Percentiles rank a stretch among this genome's conserved stretches.
Conservation (phyloP, 306 rosid species). For the Hylodesmum podocarpum region DNA sequence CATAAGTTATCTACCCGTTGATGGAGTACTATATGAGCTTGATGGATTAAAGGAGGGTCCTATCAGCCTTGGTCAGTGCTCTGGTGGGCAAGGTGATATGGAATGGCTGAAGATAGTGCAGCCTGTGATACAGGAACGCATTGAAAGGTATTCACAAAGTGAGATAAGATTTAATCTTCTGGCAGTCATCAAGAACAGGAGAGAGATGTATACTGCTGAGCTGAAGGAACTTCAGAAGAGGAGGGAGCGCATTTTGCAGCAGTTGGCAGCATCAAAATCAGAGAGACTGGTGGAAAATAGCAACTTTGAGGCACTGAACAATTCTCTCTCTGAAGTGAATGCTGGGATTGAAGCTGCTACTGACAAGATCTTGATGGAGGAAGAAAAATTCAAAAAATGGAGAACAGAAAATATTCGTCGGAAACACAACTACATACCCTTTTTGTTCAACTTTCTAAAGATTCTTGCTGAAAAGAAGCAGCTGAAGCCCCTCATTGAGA, state of each 20-base stretch:
- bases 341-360: slow-evolving; percentile 90
- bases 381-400: slow-evolving; percentile 95
- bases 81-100: slow-evolving; percentile 78
- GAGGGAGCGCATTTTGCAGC: slow-evolving; percentile 96
- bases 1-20: slow-evolving; percentile 93
- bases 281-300: slow-evolving; percentile 60
- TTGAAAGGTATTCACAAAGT: slow-evolving; percentile 81
- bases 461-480: slow-evolving; percentile 98
- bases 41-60: slow-evolving; percentile 99
- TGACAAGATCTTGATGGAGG: slow-evolving; percentile 87
- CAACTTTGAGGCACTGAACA: slow-evolving; percentile 73
- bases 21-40: slow-evolving; percentile 91
- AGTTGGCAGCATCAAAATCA: slow-evolving; percentile 62
- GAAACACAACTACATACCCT: slow-evolving; percentile 98
- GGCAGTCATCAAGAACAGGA: slow-evolving; percentile 89
- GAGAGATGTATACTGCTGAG: slow-evolving; percentile 83
- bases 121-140: slow-evolving; percentile 92
- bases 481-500: slow-evolving; percentile 95
- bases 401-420: slow-evolving; percentile 86
- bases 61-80: slow-evolving; percentile 90
- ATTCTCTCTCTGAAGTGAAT: slow-evolving; percentile 86
- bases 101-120: slow-evolving; percentile 94
- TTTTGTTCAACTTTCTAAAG: slow-evolving; percentile 92
- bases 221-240: slow-evolving; percentile 95
- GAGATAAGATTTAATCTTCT: slow-evolving; percentile 95